Conservation (phyloP, 805 yeast genomes). For the Wickerhamiella australiensis region DNA sequence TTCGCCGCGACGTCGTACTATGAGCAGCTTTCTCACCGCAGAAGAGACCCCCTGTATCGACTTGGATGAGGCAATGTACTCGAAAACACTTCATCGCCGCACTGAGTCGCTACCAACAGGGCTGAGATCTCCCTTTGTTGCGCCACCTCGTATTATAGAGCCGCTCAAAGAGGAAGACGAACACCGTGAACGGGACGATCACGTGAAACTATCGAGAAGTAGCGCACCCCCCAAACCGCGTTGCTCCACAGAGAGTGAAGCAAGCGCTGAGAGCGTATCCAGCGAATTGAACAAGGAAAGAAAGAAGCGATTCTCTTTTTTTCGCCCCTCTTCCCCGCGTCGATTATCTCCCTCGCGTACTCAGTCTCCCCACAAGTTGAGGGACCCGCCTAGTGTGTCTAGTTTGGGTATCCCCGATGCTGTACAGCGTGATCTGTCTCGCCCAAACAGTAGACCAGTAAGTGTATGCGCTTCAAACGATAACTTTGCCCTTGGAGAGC, state of each 20-base stretch:
- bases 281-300: neutral
- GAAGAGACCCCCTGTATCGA: constrained; percentile 19
- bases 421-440: neutral
- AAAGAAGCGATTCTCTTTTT: constrained; percentile 13
- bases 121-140: constrained; percentile 21
- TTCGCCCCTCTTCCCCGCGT: constrained; percentile 13
- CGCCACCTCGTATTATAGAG: constrained; percentile 16
- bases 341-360: neutral
- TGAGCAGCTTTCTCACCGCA: neutral
- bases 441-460: neutral
- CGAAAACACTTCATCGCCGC: constrained; percentile 18
- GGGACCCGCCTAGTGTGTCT: constrained; percentile 14
- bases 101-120: constrained; percentile 15
- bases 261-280: neutral
- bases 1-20: constrained; percentile 8
- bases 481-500: constrained; percentile 9
- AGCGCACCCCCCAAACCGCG: neutral
- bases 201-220: neutral
- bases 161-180: constrained; percentile 24
- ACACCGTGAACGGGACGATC: constrained; percentile 9
- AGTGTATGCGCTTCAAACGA: neutral
- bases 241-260: neutral
- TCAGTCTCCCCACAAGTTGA: neutral
- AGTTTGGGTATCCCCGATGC: constrained; percentile 17
- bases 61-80: constrained; percentile 20